Percentiles rank a stretch among this genome's conserved stretches.
These are phyloP conservation scores for Pseudogymnoascus sp. DNA, from an alignment of 2,329 filamentous ascomycete genomes.

Conservation along the genomic window DNA sequence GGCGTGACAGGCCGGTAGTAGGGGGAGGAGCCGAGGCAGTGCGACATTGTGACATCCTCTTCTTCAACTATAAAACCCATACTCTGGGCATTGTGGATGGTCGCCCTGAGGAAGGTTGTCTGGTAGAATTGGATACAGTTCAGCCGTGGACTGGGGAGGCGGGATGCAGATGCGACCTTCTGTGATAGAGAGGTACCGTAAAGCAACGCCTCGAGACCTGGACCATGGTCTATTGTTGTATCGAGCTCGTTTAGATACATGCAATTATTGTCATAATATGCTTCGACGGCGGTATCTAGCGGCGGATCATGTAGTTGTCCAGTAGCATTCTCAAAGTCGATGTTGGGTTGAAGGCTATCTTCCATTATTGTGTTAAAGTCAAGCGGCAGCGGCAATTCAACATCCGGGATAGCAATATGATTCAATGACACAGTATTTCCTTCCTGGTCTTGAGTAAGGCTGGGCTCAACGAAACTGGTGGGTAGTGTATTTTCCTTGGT, in stretches of 20 bases:
- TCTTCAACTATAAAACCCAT: slow-evolving; percentile 23
- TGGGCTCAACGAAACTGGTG: background rate
- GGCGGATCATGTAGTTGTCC: background rate
- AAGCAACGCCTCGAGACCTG: background rate
- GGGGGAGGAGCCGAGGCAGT: slow-evolving; percentile 24
- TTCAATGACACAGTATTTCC: background rate
- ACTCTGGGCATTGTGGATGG: slow-evolving; percentile 22
- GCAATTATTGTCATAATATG: background rate
- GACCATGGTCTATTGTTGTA: background rate
- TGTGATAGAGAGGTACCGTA: background rate
- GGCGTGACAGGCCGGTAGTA: slow-evolving; percentile 25
- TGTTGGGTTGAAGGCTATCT: background rate
- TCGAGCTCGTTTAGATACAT: background rate
- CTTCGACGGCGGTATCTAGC: background rate
- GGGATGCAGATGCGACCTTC: background rate
- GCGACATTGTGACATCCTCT: slow-evolving; percentile 16
- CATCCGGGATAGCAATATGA: background rate
- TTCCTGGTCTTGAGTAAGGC: background rate
- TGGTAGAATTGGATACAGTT: slow-evolving; percentile 17
- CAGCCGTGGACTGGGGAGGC: slow-evolving; percentile 9
- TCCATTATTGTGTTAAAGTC: background rate
- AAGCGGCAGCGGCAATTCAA: background rate
- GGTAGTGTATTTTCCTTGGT: background rate
- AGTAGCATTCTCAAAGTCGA: background rate
- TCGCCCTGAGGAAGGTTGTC: slow-evolving; percentile 20